A percentile compares a stretch with the other conserved stretches of the same genome.
phyloP scores from a whole-genome alignment of 2,329 filamentous ascomycete genomes.

The Tolypocladium amazonense region DNA sequence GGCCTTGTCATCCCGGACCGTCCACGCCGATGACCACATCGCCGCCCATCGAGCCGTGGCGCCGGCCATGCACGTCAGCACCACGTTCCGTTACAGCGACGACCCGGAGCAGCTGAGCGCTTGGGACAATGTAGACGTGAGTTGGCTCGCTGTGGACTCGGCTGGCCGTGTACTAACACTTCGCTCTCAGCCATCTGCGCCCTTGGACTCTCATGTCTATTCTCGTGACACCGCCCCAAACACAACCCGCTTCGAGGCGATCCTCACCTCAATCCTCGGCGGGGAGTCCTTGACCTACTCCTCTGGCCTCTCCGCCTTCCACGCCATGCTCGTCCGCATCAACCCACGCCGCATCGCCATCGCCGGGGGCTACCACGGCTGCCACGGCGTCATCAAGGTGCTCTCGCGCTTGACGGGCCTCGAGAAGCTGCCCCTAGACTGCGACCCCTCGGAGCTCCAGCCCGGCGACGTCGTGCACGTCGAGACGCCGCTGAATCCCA shows the following conservation, averaged over 20 bases:
- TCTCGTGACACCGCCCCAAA: constrained; percentile 73
- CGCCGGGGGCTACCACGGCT: constrained; percentile 83
- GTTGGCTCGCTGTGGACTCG: constrained; percentile 8
- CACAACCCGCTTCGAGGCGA: constrained; percentile 72
- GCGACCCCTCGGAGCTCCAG: constrained; percentile 52
- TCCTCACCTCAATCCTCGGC: constrained; percentile 64
- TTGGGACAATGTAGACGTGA: constrained; percentile 45
- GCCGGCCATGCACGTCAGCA: constrained; percentile 81
- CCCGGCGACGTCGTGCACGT: constrained; percentile 79
- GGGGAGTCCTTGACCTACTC: constrained; percentile 66
- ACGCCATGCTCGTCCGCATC: constrained; percentile 73
- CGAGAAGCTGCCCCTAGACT: constrained; percentile 60
- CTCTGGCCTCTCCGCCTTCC: constrained; percentile 79
- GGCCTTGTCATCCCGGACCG: constrained; percentile 56
- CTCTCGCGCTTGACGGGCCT: constrained; percentile 68
- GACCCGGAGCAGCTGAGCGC: constrained; percentile 54
- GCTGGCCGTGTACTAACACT: neutral
- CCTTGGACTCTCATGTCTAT: constrained; percentile 64
- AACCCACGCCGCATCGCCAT: constrained; percentile 80
- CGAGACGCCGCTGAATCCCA: constrained; percentile 90
- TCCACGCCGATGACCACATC: constrained; percentile 74
- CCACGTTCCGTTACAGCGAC: constrained; percentile 72
- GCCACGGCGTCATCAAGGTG: constrained; percentile 71
- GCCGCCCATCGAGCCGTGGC: constrained; percentile 71
- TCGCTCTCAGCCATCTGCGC: constrained; percentile 31